Evolutionary conservation across 495 filamentous ascomycete species (phyloP), one percentile per base, ranked within the genome.

Genomic region (Chaetomium fimeti): DNA sequence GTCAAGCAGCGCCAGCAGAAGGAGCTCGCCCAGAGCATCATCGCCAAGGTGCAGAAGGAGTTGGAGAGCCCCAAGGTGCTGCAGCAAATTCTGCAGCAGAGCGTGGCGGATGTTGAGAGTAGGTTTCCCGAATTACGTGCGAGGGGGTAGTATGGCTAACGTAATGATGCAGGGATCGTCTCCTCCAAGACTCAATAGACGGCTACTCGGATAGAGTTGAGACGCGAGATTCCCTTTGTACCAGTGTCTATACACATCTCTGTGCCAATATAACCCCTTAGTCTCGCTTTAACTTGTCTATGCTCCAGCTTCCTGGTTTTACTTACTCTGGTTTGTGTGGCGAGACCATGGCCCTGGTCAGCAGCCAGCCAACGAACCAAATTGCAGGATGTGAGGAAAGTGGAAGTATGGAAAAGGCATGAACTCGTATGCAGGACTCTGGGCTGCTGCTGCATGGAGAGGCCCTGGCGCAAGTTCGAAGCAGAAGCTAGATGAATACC

Each of bases 1-100:
- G 92, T 98, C 72, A 99, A 97, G 90, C 89, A 92, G 81, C 87
- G 94, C 74, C 91, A 98, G 83, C 94, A 99, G 85, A 88, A 84
- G 77, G 94, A 99, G 85, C 85, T 99, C 68, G 91, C 94, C 60
- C 88, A 97, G 75, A 83, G 79, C 75, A 81, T 99, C 78, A 98
- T 99, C 70, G 86, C 86, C 78, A 99, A 96, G 87, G 93, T 97
- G 71, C 88, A 89, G 78, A 97, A 97, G 87, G 94, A 97, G 84
- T 86, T 99, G 56, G 92, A 97, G 85, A 96, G 88, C 83, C 94
- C 95, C 67, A 97, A 90, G 85, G 84, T 86, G 69, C 87, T 99
- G 59, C 89, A 95, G 83, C 90, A 94, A 79, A 95, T 98, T 71
- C 87, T 99, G 59, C 87, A 92, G 81, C 94, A 99, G 85, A 94